Conservation (phyloP, 805 yeast species). For the Candida coquimbonensis region DNA sequence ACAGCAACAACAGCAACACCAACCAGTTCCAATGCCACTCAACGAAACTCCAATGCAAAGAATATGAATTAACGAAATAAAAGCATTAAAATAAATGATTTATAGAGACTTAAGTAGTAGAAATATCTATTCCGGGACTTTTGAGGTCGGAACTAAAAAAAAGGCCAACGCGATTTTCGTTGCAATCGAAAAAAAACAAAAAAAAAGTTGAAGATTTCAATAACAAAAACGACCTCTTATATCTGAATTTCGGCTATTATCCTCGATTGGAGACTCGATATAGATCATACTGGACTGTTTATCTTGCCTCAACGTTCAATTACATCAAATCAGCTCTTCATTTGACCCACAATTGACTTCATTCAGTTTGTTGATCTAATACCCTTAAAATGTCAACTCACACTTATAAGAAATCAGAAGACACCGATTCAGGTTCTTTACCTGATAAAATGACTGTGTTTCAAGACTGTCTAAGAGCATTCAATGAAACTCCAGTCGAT, state of each 20-base stretch:
- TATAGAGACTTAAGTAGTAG: no score
- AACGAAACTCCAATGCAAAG: slow-evolving; percentile 1
- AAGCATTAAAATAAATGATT: no score
- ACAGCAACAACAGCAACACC: slow-evolving; percentile 4
- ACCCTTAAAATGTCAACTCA: slow-evolving; percentile 60
- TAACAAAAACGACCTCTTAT: no score
- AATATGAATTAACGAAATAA: background rate
- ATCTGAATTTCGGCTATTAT: background rate
- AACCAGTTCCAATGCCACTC: background rate
- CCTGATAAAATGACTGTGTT: slow-evolving; percentile 97
- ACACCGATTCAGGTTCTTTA: slow-evolving; percentile 53
- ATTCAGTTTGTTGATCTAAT: background rate
- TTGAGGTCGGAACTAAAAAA: background rate
- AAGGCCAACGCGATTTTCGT: slow-evolving; percentile 9
- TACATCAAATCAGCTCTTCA: background rate
- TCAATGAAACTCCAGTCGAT: slow-evolving; percentile 85
- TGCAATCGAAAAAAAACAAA: background rate
- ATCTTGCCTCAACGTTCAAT: background rate
- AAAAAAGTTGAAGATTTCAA: background rate
- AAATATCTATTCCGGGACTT: no score
- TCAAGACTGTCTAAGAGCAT: slow-evolving; percentile 89
- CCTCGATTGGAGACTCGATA: no score
- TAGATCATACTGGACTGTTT: no score
- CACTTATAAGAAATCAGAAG: slow-evolving; percentile 79
- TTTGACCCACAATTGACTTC: no score